These are phyloP conservation scores for Exsudoporus frostii DNA, from an alignment of 768 basidiomycete species.

Conservation along the genomic window DNA sequence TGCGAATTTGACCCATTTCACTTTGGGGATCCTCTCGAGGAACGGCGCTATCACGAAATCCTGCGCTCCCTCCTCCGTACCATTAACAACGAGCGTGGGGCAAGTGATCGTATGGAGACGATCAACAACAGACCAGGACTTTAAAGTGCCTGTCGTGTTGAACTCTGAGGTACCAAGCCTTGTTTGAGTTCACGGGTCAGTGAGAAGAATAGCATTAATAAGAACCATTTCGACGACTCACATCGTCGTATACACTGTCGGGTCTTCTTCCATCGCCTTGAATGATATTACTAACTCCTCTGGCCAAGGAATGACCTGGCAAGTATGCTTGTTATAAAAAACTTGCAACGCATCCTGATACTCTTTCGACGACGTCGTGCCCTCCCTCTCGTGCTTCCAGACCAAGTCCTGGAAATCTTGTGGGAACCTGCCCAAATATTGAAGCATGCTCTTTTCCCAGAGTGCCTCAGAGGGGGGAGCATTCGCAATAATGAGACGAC, in stretches of 20 bases:
- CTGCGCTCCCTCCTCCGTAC: constrained; percentile 37
- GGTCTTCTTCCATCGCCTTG: constrained; percentile 27
- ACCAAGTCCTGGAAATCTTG: constrained; percentile 19
- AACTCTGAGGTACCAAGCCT: constrained; percentile 34
- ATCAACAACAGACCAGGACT: constrained; percentile 46
- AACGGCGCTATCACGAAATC: constrained; percentile 36
- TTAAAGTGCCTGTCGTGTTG: constrained; percentile 38
- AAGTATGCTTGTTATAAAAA: constrained; percentile 36
- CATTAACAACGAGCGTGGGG: constrained; percentile 41
- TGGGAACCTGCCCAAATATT: constrained; percentile 25
- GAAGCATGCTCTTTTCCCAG: constrained; percentile 19
- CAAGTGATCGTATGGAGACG: constrained; percentile 38
- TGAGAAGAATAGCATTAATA: too few species aligned
- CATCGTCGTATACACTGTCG: constrained; percentile 29
- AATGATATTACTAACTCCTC: constrained; percentile 31
- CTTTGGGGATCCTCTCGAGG: constrained; percentile 30
- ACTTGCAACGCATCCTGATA: constrained; percentile 30
- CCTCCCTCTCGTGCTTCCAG: constrained; percentile 34
- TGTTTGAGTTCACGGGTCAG: too few species aligned
- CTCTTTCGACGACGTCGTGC: constrained; percentile 35
- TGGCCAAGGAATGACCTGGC: constrained; percentile 33
- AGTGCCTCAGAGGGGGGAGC: constrained; percentile 30
- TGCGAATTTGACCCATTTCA: constrained; percentile 37
- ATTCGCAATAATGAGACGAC: constrained; percentile 33
- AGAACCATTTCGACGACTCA: too few species aligned